phyloP scores from a whole-genome alignment of 805 yeast genomes.

The Starmerella geochares region DNA sequence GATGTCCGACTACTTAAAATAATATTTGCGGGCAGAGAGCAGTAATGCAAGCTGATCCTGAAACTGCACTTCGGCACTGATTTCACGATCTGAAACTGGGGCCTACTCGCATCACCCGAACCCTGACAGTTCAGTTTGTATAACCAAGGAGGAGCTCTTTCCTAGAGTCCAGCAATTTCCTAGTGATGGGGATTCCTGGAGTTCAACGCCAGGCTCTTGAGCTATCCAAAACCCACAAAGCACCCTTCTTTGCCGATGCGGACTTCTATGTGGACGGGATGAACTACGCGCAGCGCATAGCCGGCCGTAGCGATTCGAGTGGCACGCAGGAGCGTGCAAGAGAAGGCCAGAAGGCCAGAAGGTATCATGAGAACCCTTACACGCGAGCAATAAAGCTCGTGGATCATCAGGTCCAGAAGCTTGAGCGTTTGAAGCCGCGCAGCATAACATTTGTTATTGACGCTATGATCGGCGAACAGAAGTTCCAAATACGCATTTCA shows the following conservation, averaged over 20 bases:
- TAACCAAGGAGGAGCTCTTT: neutral
- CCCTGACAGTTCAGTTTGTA: neutral
- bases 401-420: neutral
- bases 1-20: too few relatives aligned
- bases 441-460: constrained; percentile 8
- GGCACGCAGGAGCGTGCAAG: neutral
- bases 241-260: neutral
- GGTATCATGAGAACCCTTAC: neutral
- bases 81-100: too few relatives aligned
- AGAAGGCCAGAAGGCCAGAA: neutral
- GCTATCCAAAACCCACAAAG: neutral
- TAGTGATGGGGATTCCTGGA: constrained; percentile 7
- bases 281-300: constrained; percentile 4
- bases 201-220: neutral
- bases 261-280: constrained; percentile 9
- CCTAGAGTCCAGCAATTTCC: neutral
- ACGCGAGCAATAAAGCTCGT: neutral
- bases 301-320: neutral
- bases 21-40: too few relatives aligned
- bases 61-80: too few relatives aligned
- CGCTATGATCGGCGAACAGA: constrained; percentile 5
- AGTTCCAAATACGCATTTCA: constrained; percentile 7
- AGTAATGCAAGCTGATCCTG: too few relatives aligned
- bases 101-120: too few relatives aligned
- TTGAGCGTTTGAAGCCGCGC: neutral